A percentile compares a stretch with the other conserved stretches of the same genome.
phyloP scores from a whole-genome alignment of 202 grass and related monocot species.

The Schoenoplectus triqueter region DNA sequence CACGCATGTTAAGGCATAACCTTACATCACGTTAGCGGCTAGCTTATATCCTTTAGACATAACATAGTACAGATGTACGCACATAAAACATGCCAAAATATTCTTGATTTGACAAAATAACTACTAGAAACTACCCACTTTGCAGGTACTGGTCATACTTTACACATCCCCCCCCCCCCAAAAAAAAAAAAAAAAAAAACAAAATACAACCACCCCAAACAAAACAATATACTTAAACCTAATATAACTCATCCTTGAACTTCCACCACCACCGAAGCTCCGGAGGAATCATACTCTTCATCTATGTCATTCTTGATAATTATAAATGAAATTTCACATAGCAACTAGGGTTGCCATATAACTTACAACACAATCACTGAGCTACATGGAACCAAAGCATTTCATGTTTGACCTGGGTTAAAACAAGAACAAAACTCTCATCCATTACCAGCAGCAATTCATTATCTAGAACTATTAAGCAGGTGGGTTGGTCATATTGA shows the following conservation, averaged over 20 bases:
- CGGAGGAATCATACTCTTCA: background rate
- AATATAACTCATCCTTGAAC: background rate
- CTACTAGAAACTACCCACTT: background rate
- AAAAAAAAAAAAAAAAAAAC: too few relatives aligned
- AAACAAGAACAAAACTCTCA: background rate
- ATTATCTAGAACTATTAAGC: background rate
- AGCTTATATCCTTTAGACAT: background rate
- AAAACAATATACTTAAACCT: background rate
- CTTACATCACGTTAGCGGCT: background rate
- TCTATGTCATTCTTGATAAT: background rate
- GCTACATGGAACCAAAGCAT: background rate
- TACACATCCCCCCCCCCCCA: background rate
- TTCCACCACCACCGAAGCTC: background rate
- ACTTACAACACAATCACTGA: background rate
- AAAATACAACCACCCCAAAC: constrained; percentile 11
- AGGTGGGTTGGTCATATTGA: too few relatives aligned
- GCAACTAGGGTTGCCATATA: background rate
- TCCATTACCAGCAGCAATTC: background rate
- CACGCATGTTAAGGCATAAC: background rate
- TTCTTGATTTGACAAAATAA: background rate
- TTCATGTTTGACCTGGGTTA: background rate
- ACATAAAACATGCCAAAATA: background rate
- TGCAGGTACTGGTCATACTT: background rate
- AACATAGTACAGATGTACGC: background rate
- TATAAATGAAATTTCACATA: background rate